Base-by-base conservation (phyloP, 2,329 filamentous ascomycete genomes). In the Aspergillus fumigatiaffinis region DNA sequence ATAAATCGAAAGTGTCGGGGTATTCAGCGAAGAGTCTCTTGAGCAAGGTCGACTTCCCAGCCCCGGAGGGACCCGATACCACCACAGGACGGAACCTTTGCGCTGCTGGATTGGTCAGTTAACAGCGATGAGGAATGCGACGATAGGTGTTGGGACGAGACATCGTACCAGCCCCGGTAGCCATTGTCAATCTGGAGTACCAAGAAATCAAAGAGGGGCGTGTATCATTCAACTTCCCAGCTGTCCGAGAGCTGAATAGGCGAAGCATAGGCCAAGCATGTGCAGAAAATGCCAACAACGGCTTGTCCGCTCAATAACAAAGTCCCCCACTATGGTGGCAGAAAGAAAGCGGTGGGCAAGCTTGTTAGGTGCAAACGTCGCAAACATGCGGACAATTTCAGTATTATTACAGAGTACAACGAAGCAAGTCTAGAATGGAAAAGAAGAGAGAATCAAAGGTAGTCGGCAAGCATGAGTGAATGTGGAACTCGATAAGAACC, bases 1-100 rank as follows among this genome's bases (percentile, higher is more conserved):
- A 74, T 62, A 78, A 77, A 10, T 70, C 75, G 61, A 78, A 78
- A 17, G 68, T 76, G 55, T 75, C 69, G 4, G 77, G 77, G 56
- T 71, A 73, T 21, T 76, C 72, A 17, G 65, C 66, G 54, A 79
- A 77, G 4, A 78, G 70, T 46, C 70, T 65, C 59, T 75, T 76
- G 21, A 79, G 68, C 9, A 79, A 63, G 4, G 76, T 78, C 12
- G 72, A 75, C 66, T 77, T 77, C 23, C 76, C 76, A 2, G 74
- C 73, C 44, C 77, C 73, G 21, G 72, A 75, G 17, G 73, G 74
- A 10, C 76, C 75, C 12, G 71, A 75, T 47, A 77, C 66, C 35
- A 78, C 75, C 28, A 79, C 69, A 5, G 76, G 76, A 35, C 76
- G 68, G 54, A 70, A 70, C 52, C 66, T 70, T 48, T 65, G 66